Conservation (phyloP, 768 basidiomycete species). For the Naganishia antarctica region DNA sequence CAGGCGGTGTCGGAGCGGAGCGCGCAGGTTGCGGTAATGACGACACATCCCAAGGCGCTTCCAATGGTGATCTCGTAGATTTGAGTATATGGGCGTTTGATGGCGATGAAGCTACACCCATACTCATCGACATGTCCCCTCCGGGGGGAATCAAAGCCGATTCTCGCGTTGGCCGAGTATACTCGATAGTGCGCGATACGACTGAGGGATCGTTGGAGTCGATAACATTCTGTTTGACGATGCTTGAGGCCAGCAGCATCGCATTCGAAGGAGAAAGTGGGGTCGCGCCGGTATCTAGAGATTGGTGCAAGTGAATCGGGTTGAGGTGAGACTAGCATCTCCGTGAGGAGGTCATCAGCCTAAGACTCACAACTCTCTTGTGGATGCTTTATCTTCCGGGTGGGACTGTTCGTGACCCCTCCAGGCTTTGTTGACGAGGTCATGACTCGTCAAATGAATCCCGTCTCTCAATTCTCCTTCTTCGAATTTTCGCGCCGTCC, state of each 20-base stretch:
- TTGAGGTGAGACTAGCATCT: not conserved
- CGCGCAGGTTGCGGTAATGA: slow-evolving; percentile 35
- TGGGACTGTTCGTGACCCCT: slow-evolving; percentile 23
- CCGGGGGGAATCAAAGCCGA: slow-evolving; percentile 45
- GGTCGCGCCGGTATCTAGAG: slow-evolving; percentile 45
- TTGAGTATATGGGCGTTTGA: not conserved
- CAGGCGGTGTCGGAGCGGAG: slow-evolving; percentile 29
- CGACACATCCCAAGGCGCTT: slow-evolving; percentile 29
- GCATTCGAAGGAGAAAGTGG: slow-evolving; percentile 33
- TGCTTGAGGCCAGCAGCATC: not conserved
- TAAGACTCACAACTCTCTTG: slow-evolving; percentile 44
- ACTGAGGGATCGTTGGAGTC: slow-evolving; percentile 24
- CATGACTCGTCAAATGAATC: not conserved
- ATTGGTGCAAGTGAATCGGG: not conserved
- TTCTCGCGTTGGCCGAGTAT: slow-evolving; percentile 48
- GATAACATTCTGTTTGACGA: not conserved
- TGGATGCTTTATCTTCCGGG: slow-evolving; percentile 46
- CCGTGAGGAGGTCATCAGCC: not conserved
- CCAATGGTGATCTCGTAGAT: slow-evolving; percentile 32
- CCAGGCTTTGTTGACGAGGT: slow-evolving; percentile 15
- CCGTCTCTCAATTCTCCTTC: slow-evolving; percentile 4
- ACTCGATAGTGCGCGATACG: slow-evolving; percentile 44
- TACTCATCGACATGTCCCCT: slow-evolving; percentile 46
- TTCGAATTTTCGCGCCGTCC: no score
- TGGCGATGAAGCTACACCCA: slow-evolving; percentile 34